Evolutionary conservation across 1,284 basidiomycete species (phyloP), one percentile per base, ranked within the genome.

Genomic region (Moniliella sp.): DNA sequence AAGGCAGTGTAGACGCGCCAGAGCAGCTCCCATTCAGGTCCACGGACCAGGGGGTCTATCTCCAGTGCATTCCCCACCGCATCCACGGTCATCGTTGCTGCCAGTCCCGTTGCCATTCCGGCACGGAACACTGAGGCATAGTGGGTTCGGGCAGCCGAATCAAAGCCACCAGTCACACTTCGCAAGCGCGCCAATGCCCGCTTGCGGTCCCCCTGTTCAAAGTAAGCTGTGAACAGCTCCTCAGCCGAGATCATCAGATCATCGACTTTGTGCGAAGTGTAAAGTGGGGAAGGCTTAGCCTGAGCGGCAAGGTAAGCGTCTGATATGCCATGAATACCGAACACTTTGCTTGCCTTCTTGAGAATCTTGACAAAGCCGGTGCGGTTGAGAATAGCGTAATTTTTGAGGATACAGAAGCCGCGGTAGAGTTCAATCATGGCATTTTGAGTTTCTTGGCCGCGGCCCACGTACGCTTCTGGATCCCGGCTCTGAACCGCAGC

Each of bases 281-380:
- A 62, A 15, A 69, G 64, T 5, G 61, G 46, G 30, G 62, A 58
- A 4, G 53, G 53, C 4, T 50, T 46, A 19, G 78, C 77, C 54
- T 73, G 74, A 48, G 80, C 75, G n/a, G 64, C 64, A 73, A 77
- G 61, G 78, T 88, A 34, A 71, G 67, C 28, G 73, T 69, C 54
- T 76, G 72, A 25, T n/a, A n/a, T n/a, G 69, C 63, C 38, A 10
- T 58, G 58, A 31, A 76, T 75, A 50, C 69, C 72, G 1, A 80
- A 76, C 2, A 72, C 66, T 62, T 91, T 93, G 55, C 83, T 80
- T 47, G 83, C 91, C 64, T 91, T 94, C 63, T 84, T 93, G 40
- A 91, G 38, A 8, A 56, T 53, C 59, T 94, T 93, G 14, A 78
- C 68, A n/a, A n/a, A n/a, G n/a, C n/a, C n/a, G n/a, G n/a, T n/a